Conservation (phyloP, 2,329 filamentous ascomycete species). For the Diaporthe sp. region DNA sequence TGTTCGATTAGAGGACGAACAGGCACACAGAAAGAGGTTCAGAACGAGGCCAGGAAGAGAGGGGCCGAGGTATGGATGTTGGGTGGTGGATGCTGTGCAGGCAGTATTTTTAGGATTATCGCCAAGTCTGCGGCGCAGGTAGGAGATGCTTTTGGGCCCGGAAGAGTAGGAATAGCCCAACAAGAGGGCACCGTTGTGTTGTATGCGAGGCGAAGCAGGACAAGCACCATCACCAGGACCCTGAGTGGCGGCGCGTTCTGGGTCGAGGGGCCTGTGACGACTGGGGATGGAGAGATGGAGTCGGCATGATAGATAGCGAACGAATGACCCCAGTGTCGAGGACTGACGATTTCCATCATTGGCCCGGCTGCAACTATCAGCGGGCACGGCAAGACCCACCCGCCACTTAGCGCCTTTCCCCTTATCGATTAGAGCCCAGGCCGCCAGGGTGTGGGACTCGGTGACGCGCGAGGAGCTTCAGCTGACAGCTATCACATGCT, state of each 20-base stretch:
- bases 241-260: conserved; percentile 7
- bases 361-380: background rate
- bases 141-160: background rate
- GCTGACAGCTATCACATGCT: conserved; percentile 31
- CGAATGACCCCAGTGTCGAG: conserved; percentile 18
- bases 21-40: background rate
- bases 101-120: conserved; percentile 15
- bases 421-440: conserved; percentile 32
- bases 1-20: background rate
- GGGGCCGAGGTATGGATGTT: background rate
- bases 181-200: background rate
- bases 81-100: background rate
- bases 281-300: conserved; percentile 11
- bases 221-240: conserved; percentile 6
- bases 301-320: conserved; percentile 18
- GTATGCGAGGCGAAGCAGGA: background rate
- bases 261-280: conserved; percentile 14
- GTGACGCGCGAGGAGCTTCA: background rate
- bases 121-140: conserved; percentile 16
- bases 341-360: conserved; percentile 9
- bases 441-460: background rate
- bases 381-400: background rate
- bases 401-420: conserved; percentile 2
- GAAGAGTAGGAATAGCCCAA: background rate
- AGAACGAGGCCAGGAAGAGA: background rate